phyloP scores from a whole-genome alignment of 768 basidiomycete genomes.

The Gymnopilus dilepis region DNA sequence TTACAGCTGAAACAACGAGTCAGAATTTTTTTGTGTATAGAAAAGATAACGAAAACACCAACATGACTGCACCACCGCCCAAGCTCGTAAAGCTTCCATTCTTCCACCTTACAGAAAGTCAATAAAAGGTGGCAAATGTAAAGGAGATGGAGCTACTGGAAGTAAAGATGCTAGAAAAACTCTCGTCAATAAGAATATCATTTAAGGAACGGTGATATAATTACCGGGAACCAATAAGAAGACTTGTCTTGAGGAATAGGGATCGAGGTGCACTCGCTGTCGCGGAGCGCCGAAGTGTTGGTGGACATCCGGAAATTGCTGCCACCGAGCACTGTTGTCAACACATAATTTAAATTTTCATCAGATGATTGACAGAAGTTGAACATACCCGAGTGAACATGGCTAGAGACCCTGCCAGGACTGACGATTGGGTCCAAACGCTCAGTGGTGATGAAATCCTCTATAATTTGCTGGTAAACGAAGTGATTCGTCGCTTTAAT shows the following conservation, averaged over 20 bases:
- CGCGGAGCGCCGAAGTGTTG: constrained; percentile 44
- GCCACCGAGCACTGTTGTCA: constrained; percentile 50
- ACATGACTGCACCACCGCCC: constrained; percentile 51
- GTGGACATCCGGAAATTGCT: constrained; percentile 53
- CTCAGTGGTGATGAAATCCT: constrained; percentile 50
- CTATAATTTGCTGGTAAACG: constrained; percentile 24
- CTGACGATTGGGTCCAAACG: constrained; percentile 56
- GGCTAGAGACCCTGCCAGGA: constrained; percentile 50
- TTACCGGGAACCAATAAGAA: constrained; percentile 57
- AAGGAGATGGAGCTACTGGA: constrained; percentile 42
- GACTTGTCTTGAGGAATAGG: constrained; percentile 60
- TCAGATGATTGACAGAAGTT: constrained; percentile 13
- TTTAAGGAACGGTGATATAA: constrained; percentile 23
- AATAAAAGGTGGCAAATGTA: background rate
- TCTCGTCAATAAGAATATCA: constrained; percentile 7
- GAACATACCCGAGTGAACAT: constrained; percentile 50
- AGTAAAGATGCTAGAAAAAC: constrained; percentile 48
- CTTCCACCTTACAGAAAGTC: constrained; percentile 39
- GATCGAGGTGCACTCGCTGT: constrained; percentile 57
- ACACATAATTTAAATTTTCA: constrained; percentile 10
- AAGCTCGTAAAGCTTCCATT: constrained; percentile 53
- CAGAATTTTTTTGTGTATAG: constrained; percentile 3
- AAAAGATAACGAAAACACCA: constrained; percentile 22
- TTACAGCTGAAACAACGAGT: constrained; percentile 33
- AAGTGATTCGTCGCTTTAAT: background rate